Percentiles rank a stretch among this genome's conserved stretches.
Conservation (phyloP, 192 early-diverging fungal genomes). For the Mortierella hygrophila region DNA sequence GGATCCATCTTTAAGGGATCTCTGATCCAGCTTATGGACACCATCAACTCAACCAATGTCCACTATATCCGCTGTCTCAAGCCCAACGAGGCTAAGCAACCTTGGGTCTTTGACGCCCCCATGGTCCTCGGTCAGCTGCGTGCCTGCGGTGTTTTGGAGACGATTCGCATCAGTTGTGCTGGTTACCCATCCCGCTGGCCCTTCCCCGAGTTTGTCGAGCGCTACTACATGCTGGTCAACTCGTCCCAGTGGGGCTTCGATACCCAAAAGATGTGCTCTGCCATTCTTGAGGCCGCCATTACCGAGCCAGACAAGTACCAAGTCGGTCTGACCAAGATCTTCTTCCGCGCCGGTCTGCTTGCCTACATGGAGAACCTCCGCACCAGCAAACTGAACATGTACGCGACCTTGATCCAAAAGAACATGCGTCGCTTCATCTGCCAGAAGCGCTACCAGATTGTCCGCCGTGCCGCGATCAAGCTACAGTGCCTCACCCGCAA, state of each 20-base stretch:
- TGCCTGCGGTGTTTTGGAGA: constrained; percentile 99
- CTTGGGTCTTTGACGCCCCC: constrained; percentile 94
- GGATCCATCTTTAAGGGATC: constrained; percentile 98
- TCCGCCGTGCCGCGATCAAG: constrained; percentile 70
- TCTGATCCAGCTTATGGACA: constrained; percentile 94
- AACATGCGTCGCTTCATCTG: constrained; percentile 81
- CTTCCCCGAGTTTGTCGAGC: constrained; percentile 93
- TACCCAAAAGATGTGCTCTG: constrained; percentile 68
- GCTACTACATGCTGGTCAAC: constrained; percentile 74
- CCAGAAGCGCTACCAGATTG: constrained; percentile 67
- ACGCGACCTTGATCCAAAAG: constrained; percentile 91
- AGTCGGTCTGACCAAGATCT: constrained; percentile 95
- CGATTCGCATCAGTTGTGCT: constrained; percentile 97
- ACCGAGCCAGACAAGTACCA: constrained; percentile 90
- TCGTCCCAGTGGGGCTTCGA: constrained; percentile 69
- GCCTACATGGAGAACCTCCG: constrained; percentile 92
- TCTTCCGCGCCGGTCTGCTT: constrained; percentile 97
- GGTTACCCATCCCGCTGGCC: constrained; percentile 94
- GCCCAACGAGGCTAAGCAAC: constrained; percentile 94
- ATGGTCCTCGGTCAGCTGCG: constrained; percentile 96
- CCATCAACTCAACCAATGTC: constrained; percentile 91
- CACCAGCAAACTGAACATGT: constrained; percentile 82
- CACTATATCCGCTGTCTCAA: constrained; percentile 99
- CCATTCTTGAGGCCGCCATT: constrained; percentile 77
- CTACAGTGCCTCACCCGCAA: constrained; percentile 80